Evolutionary conservation across 768 basidiomycete species (phyloP).

Genomic region (Psilocybe azurescens): DNA sequence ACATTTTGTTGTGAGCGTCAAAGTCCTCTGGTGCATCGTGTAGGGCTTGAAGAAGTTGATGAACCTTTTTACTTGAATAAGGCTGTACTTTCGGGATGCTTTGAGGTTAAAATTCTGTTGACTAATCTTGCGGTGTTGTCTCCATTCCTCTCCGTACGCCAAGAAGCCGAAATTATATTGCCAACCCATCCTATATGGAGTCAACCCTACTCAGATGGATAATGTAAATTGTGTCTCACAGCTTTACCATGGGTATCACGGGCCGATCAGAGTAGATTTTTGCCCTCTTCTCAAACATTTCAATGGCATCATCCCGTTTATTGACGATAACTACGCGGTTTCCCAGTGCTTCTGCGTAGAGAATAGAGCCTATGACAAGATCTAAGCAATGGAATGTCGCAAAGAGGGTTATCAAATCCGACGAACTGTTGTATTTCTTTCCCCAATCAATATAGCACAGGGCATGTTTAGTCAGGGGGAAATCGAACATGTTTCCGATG

Average conservation of each 20-base stretch:
- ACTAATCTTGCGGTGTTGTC: slow-evolving; percentile 34
- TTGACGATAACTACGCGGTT: slow-evolving; percentile 31
- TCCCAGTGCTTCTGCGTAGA: slow-evolving; percentile 25
- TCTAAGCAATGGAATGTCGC: too few relatives aligned
- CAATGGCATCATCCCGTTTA: slow-evolving; percentile 15
- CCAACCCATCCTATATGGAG: slow-evolving; percentile 32
- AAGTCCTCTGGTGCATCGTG: slow-evolving; percentile 20
- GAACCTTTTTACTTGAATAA: slow-evolving; percentile 34
- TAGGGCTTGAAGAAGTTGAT: slow-evolving; percentile 34
- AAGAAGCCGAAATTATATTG: slow-evolving; percentile 37
- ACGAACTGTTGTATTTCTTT: background rate
- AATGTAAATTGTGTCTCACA: slow-evolving; percentile 1
- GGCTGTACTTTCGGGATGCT: slow-evolving; percentile 29
- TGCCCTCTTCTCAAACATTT: slow-evolving; percentile 46
- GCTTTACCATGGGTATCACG: slow-evolving; percentile 21
- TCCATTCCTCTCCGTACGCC: slow-evolving; percentile 38
- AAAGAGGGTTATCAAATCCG: too few relatives aligned
- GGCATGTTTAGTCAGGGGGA: background rate
- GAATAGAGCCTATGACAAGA: slow-evolving; percentile 16
- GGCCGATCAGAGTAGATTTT: slow-evolving; percentile 52
- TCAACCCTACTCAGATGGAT: background rate
- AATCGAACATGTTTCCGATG: slow-evolving; percentile 1
- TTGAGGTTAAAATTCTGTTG: slow-evolving; percentile 39
- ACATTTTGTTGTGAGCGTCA: slow-evolving; percentile 15
- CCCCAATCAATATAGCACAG: background rate